phyloP scores from a whole-genome alignment of 176 grass and related monocot genomes.

The Avena sativa region DNA sequence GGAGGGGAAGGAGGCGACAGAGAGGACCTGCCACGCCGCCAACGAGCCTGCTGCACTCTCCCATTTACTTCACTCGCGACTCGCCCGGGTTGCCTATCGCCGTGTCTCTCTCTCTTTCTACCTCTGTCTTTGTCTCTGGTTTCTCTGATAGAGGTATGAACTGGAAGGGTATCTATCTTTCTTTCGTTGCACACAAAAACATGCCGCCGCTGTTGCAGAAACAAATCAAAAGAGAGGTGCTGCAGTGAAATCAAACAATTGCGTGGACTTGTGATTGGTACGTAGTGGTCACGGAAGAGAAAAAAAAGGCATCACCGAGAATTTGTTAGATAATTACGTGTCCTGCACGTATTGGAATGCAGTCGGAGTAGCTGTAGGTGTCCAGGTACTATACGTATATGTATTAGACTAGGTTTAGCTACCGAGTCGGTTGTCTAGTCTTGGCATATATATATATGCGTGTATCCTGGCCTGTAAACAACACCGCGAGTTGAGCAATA shows the following conservation, averaged over 20 bases:
- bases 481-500: too few species aligned
- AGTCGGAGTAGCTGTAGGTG: too few species aligned
- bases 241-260: neutral
- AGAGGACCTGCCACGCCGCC: constrained; percentile 85
- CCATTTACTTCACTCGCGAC: constrained; percentile 50
- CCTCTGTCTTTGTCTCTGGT: neutral
- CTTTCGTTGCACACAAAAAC: neutral
- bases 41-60: constrained; percentile 69
- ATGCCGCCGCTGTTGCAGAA: neutral
- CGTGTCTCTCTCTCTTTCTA: neutral
- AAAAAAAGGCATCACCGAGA: too few species aligned
- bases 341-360: too few species aligned
- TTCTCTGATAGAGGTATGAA: neutral
- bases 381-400: too few species aligned
- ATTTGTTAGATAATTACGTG: too few species aligned
- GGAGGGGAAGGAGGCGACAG: constrained; percentile 36
- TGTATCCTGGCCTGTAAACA: too few species aligned
- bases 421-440: too few species aligned
- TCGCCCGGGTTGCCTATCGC: neutral
- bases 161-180: neutral
- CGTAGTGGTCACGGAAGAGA: too few species aligned
- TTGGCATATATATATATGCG: too few species aligned
- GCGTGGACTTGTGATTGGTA: neutral
- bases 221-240: neutral
- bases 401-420: too few species aligned